These are phyloP conservation scores for Akanthomyces uredinophilus DNA, from an alignment of 2,329 filamentous ascomycete genomes.

Conservation along the genomic window DNA sequence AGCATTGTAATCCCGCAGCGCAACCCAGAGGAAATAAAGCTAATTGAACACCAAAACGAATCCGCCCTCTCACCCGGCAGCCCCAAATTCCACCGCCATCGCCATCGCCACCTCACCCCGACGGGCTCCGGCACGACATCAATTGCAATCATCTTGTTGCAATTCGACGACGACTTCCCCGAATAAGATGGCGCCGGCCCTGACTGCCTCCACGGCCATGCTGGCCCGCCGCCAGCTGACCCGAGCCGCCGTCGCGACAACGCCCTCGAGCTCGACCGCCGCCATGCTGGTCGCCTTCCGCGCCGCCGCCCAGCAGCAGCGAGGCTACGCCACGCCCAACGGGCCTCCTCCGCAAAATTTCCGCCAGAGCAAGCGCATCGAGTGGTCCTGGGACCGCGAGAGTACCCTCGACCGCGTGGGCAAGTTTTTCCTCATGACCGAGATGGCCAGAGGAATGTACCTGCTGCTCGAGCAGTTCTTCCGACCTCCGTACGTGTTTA, in stretches of 20 bases:
- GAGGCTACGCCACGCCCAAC: constrained; percentile 61
- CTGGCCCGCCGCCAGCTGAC: constrained; percentile 33
- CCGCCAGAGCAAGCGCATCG: constrained; percentile 64
- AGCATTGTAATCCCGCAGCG: constrained; percentile 37
- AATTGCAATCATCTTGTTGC: constrained; percentile 9
- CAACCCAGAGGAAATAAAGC: constrained; percentile 19
- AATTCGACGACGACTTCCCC: constrained; percentile 7
- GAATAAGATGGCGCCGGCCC: constrained; percentile 28
- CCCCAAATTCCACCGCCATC: neutral
- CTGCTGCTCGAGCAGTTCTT: constrained; percentile 97
- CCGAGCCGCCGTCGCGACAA: constrained; percentile 18
- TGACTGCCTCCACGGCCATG: constrained; percentile 29
- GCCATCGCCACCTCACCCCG: neutral
- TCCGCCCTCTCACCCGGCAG: constrained; percentile 12
- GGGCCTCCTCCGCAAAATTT: constrained; percentile 78
- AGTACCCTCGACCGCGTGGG: constrained; percentile 75
- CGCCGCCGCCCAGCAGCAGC: constrained; percentile 24
- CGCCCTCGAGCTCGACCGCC: constrained; percentile 14
- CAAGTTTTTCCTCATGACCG: constrained; percentile 91
- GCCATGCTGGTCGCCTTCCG: constrained; percentile 19
- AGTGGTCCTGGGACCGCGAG: constrained; percentile 79
- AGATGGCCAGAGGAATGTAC: constrained; percentile 98
- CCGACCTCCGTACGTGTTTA: constrained; percentile 77
- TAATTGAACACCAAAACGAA: constrained; percentile 12
- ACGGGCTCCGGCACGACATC: constrained; percentile 10